phyloP scores from a whole-genome alignment of 257 asterid genomes.

The Rhazya stricta region DNA sequence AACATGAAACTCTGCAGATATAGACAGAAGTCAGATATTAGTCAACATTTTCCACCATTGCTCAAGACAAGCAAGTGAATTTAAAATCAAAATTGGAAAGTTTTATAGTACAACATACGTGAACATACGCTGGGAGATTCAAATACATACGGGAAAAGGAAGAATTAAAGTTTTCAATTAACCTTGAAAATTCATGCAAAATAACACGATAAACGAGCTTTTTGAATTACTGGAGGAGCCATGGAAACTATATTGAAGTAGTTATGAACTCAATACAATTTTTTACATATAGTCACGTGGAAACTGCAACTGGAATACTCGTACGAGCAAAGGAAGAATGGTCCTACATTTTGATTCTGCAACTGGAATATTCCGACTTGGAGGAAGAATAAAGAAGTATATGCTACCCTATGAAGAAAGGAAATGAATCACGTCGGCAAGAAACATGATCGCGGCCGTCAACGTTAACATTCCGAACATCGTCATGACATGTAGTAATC shows the following conservation, averaged over 20 bases:
- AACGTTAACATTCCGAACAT: conserved; percentile 18
- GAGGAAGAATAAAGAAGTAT: background rate
- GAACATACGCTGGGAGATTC: too few relatives aligned
- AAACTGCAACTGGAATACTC: too few relatives aligned
- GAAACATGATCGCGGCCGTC: conserved; percentile 24
- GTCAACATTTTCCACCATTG: background rate
- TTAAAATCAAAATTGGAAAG: too few relatives aligned
- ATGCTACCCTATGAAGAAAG: conserved; percentile 30
- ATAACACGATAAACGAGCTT: background rate
- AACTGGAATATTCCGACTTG: too few relatives aligned
- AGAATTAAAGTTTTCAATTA: background rate
- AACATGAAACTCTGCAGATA: conserved; percentile 42
- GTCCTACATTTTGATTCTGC: background rate
- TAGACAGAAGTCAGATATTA: background rate
- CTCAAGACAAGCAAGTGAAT: background rate
- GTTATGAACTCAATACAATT: too few relatives aligned
- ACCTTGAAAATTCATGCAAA: background rate
- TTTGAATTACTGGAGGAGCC: too few relatives aligned
- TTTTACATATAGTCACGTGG: too few relatives aligned
- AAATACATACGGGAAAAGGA: too few relatives aligned
- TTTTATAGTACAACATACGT: too few relatives aligned
- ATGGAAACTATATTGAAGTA: too few relatives aligned
- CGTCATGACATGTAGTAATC: too few relatives aligned
- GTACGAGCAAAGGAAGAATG: too few relatives aligned
- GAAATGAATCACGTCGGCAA: conserved; percentile 31